Base-by-base conservation (phyloP, 2,329 filamentous ascomycete genomes). In the Cordyceps sp. region DNA sequence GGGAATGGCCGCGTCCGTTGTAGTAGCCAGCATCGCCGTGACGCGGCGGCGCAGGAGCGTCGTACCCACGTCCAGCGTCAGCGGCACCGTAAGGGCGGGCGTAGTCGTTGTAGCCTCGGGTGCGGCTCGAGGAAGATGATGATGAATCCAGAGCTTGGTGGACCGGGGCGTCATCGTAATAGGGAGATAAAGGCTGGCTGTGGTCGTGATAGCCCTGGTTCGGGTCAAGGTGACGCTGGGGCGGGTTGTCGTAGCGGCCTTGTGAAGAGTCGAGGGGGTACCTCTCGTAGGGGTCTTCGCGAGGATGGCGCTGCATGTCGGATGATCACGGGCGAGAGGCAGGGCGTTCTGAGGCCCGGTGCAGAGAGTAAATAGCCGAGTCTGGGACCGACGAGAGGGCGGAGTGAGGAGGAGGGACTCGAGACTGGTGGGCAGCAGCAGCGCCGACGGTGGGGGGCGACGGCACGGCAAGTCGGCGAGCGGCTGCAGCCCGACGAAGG, bases 271-370 rank as follows among this genome's bases (percentile, higher is more conserved):
- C 52, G 29, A 56, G 46, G 34, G 50, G 50, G 25, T 55, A 48
- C 41, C 50, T 50, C 45, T 57, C 53, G 37, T 49, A 49, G 21
- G 45, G 45, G 36, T 53, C 49, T 30, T 45, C 40, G 15, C 37
- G 38, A 16, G 36, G 30, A 44, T 53, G 49, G 35, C 47, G 45
- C 41, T 48, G 44, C 53, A 57, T 57, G 39, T 20, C 29, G 18
- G 26, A 33, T 17, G 26, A 13, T 10, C 4, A 24, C 20, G 15
- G 10, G 20, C 20, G n/a, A 18, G 15, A 16, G 21, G 13, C 20
- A 10, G 13, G 18, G n/a, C n/a, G n/a, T n/a, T n/a, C n/a, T n/a
- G n/a, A n/a, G n/a, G n/a, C n/a, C n/a, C n/a, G n/a, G n/a, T n/a
- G n/a, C n/a, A 17, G 31, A 18, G 25, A 21, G 17, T 17, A 16